Conservation (phyloP, 345 rosid genomes). For the Garcia nutans region DNA sequence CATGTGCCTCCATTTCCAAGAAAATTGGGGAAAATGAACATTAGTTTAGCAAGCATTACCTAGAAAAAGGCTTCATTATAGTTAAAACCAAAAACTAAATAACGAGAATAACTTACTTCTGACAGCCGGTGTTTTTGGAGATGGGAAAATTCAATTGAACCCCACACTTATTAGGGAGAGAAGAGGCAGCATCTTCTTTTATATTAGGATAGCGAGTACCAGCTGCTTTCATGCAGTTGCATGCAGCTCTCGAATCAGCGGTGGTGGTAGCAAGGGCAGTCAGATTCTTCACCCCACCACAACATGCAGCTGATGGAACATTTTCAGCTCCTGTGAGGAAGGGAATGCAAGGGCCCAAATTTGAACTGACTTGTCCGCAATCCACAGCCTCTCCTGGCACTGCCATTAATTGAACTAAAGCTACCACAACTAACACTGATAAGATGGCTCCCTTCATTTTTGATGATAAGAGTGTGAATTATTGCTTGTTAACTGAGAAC, state of each 20-base stretch:
- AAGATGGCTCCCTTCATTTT: not conserved
- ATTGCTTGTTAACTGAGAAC: not conserved
- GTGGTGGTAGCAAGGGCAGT: not conserved
- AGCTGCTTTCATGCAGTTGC: not conserved
- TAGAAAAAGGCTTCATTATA: not conserved
- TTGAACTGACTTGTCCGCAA: not conserved
- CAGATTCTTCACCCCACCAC: not conserved
- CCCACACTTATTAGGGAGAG: not conserved
- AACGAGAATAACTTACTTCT: not conserved
- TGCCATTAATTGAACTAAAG: not conserved
- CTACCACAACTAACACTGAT: not conserved
- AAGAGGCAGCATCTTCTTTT: not conserved
- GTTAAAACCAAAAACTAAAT: not conserved
- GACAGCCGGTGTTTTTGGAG: not conserved
- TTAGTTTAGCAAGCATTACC: not conserved
- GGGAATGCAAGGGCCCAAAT: not conserved
- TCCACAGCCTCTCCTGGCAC: not conserved
- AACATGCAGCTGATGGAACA: not conserved
- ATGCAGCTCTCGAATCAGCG: not conserved
- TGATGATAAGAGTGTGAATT: not conserved
- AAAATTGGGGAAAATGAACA: not conserved
- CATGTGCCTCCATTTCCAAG: not conserved
- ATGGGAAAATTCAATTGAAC: not conserved
- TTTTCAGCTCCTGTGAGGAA: not conserved
- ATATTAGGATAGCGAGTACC: not conserved